A percentile compares a stretch with the other conserved stretches of the same genome.
Evolutionary conservation across 345 rosid genomes (phyloP).

Genomic region (Cochlearia excelsa): DNA sequence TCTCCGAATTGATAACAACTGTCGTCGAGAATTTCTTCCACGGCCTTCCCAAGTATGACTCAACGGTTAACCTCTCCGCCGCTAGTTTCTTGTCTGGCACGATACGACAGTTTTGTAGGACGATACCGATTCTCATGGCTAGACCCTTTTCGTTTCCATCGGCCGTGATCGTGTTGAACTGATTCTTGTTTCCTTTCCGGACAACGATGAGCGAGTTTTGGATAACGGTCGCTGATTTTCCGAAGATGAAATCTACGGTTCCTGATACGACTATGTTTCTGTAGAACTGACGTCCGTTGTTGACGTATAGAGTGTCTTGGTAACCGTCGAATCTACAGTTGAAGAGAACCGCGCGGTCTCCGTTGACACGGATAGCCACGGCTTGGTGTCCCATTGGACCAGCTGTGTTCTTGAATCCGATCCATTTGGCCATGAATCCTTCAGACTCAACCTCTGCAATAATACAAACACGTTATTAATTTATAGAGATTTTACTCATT

Average conservation of each 20-base stretch:
- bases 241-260: slow-evolving; percentile 78
- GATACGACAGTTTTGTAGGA: slow-evolving; percentile 72
- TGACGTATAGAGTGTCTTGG: slow-evolving; percentile 66
- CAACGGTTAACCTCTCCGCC: slow-evolving; percentile 29
- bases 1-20: slow-evolving; percentile 49
- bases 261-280: slow-evolving; percentile 68
- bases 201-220: slow-evolving; percentile 61
- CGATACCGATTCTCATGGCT: slow-evolving; percentile 42
- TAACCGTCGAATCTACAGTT: slow-evolving; percentile 63
- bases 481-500: too few species aligned
- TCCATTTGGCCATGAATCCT: slow-evolving; percentile 57
- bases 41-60: slow-evolving; percentile 67
- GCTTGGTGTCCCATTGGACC: slow-evolving; percentile 67
- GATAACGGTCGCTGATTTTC: slow-evolving; percentile 51
- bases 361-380: slow-evolving; percentile 59
- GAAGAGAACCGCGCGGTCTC: slow-evolving; percentile 50
- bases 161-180: slow-evolving; percentile 59
- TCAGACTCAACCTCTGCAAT: slow-evolving; percentile 54
- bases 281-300: slow-evolving; percentile 60
- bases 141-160: slow-evolving; percentile 40
- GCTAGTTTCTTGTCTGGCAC: slow-evolving; percentile 53
- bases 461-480: not conserved
- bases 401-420: slow-evolving; percentile 68
- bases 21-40: slow-evolving; percentile 60
- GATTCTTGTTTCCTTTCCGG: slow-evolving; percentile 41